These are phyloP conservation scores for Talaromyces sp. DNA, from an alignment of 2,329 filamentous ascomycete genomes.

Conservation along the genomic window DNA sequence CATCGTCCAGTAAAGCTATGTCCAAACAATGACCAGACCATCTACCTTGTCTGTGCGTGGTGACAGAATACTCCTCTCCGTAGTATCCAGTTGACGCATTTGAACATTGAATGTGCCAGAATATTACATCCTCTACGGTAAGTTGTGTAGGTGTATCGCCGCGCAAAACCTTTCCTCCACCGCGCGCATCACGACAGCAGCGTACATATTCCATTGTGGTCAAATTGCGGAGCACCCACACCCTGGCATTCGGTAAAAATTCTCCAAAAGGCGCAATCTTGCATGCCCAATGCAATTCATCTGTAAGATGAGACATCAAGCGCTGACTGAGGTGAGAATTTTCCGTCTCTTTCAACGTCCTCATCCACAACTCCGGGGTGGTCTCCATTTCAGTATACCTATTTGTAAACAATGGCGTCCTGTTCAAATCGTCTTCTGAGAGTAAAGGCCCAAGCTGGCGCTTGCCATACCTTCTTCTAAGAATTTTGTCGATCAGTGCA, in stretches of 20 bases:
- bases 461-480: background rate
- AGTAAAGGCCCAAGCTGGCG: background rate
- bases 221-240: background rate
- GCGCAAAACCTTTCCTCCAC: background rate
- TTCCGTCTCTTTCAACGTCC: background rate
- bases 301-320: background rate
- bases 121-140: background rate
- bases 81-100: background rate
- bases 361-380: background rate
- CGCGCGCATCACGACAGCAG: background rate
- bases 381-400: background rate
- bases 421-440: background rate
- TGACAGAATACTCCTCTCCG: background rate
- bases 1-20: background rate
- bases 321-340: background rate
- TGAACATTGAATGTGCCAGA: background rate
- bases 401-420: background rate
- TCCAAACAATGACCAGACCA: slow-evolving; percentile 1
- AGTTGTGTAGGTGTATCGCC: background rate
- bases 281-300: background rate
- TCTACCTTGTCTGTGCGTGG: background rate
- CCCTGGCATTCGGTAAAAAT: background rate
- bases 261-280: background rate
- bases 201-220: background rate
- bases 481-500: background rate